A percentile compares a stretch with the other conserved stretches of the same genome.
phyloP scores from a whole-genome alignment of 179 eudicot genomes.

The Gypsophila paniculata region DNA sequence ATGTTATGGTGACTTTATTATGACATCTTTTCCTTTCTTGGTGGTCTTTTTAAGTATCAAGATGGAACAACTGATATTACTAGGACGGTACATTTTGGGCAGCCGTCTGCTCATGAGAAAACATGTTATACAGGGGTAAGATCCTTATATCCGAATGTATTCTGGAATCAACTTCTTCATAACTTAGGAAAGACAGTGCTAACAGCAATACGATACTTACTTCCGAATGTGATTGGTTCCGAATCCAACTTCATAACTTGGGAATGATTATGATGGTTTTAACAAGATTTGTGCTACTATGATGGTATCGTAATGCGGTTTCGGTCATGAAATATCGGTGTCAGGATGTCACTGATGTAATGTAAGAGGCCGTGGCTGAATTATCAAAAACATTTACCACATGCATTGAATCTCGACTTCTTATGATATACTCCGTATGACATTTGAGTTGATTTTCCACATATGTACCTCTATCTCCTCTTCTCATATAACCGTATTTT shows the following conservation, averaged over 20 bases:
- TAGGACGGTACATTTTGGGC: constrained; percentile 92
- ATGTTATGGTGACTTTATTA: not conserved
- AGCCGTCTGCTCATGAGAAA: constrained; percentile 87
- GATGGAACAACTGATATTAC: constrained; percentile 99
- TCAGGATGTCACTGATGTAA: too few relatives aligned
- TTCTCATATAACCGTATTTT: not conserved
- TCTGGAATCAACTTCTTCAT: not conserved
- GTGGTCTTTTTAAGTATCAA: constrained; percentile 49
- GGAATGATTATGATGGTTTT: too few relatives aligned
- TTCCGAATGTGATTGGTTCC: not conserved
- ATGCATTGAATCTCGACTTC: not conserved
- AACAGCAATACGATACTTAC: constrained; percentile 56
- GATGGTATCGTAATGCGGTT: too few relatives aligned
- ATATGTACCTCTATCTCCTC: not conserved
- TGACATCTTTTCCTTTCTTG: constrained; percentile 12
- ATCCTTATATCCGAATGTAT: constrained; percentile 9
- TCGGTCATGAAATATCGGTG: too few relatives aligned
- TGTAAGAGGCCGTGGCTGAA: too few relatives aligned
- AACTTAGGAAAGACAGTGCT: not conserved
- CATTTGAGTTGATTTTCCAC: not conserved
- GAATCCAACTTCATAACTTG: too few relatives aligned
- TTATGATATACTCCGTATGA: not conserved
- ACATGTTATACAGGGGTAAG: constrained; percentile 89
- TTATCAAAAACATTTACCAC: not conserved
- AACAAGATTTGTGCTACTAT: too few relatives aligned